Evolutionary conservation across 371 early-diverging fungal genomes (phyloP).

Genomic region (Actinomortierella wolfii): DNA sequence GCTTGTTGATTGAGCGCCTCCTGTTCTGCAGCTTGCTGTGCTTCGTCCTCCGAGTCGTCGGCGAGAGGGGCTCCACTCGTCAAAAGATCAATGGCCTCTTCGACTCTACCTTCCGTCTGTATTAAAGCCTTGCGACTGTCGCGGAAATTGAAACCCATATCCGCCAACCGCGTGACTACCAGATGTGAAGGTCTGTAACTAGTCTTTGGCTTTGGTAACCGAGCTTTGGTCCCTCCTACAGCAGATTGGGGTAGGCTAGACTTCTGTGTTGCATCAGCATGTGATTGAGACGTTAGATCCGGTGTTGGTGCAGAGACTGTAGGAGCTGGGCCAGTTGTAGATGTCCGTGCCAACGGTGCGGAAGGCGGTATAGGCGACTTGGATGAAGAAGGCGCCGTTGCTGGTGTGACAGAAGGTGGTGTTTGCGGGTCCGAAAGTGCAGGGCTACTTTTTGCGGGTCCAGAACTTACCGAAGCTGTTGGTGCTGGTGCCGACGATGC

Average conservation of each 20-base stretch:
- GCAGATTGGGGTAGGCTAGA: background rate
- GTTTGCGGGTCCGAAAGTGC: too few relatives aligned
- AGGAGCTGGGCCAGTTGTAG: too few relatives aligned
- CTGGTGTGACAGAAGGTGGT: too few relatives aligned
- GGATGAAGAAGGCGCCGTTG: too few relatives aligned
- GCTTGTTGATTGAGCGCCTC: background rate
- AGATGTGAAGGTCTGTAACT: constrained; percentile 43
- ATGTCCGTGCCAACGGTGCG: too few relatives aligned
- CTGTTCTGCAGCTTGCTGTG: constrained; percentile 30
- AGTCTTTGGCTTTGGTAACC: constrained; percentile 44
- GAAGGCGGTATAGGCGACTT: too few relatives aligned
- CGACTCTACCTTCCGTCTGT: constrained; percentile 43
- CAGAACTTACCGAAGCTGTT: background rate
- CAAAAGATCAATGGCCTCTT: constrained; percentile 45
- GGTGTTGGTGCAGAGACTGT: too few relatives aligned
- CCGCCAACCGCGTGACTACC: constrained; percentile 38
- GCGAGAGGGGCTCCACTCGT: constrained; percentile 42
- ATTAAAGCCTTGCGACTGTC: constrained; percentile 39
- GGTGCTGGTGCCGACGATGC: constrained; percentile 5
- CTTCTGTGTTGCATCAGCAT: too few relatives aligned
- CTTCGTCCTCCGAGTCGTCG: constrained; percentile 44
- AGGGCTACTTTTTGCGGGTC: too few relatives aligned
- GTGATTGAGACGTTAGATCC: too few relatives aligned
- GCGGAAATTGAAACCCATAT: constrained; percentile 44
- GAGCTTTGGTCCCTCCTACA: background rate